Percentiles rank a stretch among this genome's conserved stretches.
Conservation (phyloP, 192 early-diverging fungal genomes). For the Endogone sp. region DNA sequence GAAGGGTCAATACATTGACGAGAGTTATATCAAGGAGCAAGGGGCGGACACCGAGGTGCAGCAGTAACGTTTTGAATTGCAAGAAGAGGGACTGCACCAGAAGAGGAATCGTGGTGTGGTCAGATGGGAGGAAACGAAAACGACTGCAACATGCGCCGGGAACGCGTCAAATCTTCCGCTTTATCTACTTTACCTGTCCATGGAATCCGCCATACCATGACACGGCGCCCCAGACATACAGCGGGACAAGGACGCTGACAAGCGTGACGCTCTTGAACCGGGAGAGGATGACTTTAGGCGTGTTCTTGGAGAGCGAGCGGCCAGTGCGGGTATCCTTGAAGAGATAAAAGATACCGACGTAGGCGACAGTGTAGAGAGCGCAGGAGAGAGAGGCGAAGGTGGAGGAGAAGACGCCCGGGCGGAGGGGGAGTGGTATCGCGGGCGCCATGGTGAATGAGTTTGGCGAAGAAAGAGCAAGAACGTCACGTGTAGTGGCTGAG, state of each 20-base stretch:
- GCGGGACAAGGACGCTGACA: conserved; percentile 28
- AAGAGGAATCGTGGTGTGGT: background rate
- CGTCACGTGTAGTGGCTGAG: too few species aligned
- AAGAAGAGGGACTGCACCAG: background rate
- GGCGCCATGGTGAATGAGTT: too few species aligned
- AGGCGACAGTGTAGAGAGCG: conserved; percentile 40
- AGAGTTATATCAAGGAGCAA: conserved; percentile 17
- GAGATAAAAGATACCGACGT: conserved; percentile 57
- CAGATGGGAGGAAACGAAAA: background rate
- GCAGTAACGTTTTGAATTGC: conserved; percentile 10
- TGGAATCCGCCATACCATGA: background rate
- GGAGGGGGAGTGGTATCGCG: too few species aligned
- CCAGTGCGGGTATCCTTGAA: conserved; percentile 18
- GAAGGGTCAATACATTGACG: conserved; percentile 14
- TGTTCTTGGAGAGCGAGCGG: conserved; percentile 32
- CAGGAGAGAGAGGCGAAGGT: conserved; percentile 36
- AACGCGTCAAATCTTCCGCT: too few species aligned
- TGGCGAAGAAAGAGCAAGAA: too few species aligned
- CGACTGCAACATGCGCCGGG: too few species aligned
- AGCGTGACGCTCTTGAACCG: conserved; percentile 43
- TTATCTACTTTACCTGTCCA: background rate
- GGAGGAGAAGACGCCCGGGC: background rate
- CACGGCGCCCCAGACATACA: conserved; percentile 32
- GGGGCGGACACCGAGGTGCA: conserved; percentile 28
- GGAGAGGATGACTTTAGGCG: conserved; percentile 49